Conservation (phyloP, 805 yeast species). For the Candida manassasensis region DNA sequence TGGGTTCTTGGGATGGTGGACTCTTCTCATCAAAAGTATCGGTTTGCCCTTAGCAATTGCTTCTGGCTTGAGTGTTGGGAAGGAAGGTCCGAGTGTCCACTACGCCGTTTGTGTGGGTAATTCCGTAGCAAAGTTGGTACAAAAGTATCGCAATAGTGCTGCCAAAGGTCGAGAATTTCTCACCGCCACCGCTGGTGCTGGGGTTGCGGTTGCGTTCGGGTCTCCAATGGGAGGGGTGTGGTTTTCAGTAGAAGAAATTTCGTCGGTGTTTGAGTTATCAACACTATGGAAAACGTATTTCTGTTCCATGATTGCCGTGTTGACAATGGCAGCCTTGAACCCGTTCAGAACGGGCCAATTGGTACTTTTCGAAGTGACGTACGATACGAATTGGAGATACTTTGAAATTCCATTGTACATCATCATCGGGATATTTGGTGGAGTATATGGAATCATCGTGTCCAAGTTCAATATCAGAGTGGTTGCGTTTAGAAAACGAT, state of each 20-base stretch:
- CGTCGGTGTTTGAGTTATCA: constrained; percentile 64
- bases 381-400: constrained; percentile 80
- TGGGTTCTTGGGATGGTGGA: constrained; percentile 70
- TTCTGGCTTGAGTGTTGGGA: constrained; percentile 90
- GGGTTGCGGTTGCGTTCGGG: constrained; percentile 98
- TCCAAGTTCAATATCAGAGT: constrained; percentile 70
- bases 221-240: constrained; percentile 95
- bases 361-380: constrained; percentile 87
- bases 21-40: constrained; percentile 69
- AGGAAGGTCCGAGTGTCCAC: constrained; percentile 98
- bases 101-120: constrained; percentile 96
- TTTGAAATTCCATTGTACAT: constrained; percentile 80
- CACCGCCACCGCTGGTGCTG: constrained; percentile 93
- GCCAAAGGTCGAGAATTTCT: constrained; percentile 54
- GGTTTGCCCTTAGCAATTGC: constrained; percentile 89
- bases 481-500: constrained; percentile 72
- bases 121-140: constrained; percentile 56
- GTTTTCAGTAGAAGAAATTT: constrained; percentile 88
- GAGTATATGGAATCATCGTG: constrained; percentile 77
- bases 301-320: constrained; percentile 83
- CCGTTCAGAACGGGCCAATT: constrained; percentile 95
- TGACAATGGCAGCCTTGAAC: constrained; percentile 71
- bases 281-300: constrained; percentile 91
- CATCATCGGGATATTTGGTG: constrained; percentile 84
- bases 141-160: constrained; percentile 41